A percentile compares a stretch with the other conserved stretches of the same genome.
Evolutionary conservation across 164 flowering plant genomes (phyloP).

Genomic region (Aristolochia fimbriata): DNA sequence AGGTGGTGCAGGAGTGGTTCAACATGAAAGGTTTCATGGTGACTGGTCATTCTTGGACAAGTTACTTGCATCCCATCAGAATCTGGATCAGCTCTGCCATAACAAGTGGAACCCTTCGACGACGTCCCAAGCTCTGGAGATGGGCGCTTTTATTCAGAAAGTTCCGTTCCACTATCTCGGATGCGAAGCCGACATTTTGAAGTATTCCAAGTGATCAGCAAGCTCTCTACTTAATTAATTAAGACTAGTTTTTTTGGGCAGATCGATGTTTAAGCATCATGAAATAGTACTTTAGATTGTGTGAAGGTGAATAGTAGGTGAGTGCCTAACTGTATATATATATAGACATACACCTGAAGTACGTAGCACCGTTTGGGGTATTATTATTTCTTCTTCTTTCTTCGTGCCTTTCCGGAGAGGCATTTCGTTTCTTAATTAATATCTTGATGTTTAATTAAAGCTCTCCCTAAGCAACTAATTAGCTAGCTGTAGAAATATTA

Average conservation of each 20-base stretch:
- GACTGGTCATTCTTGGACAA: constrained; percentile 78
- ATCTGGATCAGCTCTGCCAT: constrained; percentile 22
- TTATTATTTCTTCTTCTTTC: too few species aligned
- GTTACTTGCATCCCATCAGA: constrained; percentile 51
- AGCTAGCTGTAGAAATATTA: too few species aligned
- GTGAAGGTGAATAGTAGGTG: too few species aligned
- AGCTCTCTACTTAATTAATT: too few species aligned
- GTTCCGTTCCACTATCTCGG: constrained; percentile 44
- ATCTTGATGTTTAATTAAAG: too few species aligned
- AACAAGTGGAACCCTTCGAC: constrained; percentile 13
- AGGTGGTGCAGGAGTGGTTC: constrained; percentile 12
- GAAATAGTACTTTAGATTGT: neutral
- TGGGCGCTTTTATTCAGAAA: constrained; percentile 21
- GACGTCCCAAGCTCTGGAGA: constrained; percentile 14
- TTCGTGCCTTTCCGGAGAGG: too few species aligned
- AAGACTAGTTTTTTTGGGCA: neutral
- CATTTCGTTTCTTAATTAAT: too few species aligned
- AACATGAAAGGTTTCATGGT: constrained; percentile 23
- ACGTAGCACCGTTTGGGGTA: too few species aligned
- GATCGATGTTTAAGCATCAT: neutral
- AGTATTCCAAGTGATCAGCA: constrained; percentile 34
- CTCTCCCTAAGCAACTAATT: too few species aligned
- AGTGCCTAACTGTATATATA: constrained; percentile 2
- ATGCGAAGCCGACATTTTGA: constrained; percentile 28
- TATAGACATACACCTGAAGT: neutral